phyloP scores from a whole-genome alignment of 371 early-diverging fungal genomes.

The Mucor indicus region DNA sequence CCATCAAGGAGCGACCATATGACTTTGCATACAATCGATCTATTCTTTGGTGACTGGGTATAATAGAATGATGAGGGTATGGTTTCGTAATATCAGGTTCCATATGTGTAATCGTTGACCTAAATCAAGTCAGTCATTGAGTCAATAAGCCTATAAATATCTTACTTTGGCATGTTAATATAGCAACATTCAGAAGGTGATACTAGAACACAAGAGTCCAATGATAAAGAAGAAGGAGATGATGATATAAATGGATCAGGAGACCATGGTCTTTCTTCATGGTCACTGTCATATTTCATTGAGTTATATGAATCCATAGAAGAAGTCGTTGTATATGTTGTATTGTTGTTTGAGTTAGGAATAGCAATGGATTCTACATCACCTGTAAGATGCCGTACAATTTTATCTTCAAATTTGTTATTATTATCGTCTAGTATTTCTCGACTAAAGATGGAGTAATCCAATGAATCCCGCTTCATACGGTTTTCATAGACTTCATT shows the following conservation, averaged over 20 bases:
- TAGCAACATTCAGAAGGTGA: constrained; percentile 28
- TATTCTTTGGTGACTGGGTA: constrained; percentile 7
- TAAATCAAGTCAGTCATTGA: constrained; percentile 4
- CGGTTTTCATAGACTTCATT: constrained; percentile 61
- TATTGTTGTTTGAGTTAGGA: constrained; percentile 19
- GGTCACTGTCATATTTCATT: constrained; percentile 6
- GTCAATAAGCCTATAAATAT: not conserved
- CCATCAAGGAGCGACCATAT: constrained; percentile 67
- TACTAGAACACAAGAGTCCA: constrained; percentile 3
- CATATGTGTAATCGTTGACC: constrained; percentile 45
- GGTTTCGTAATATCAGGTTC: constrained; percentile 42
- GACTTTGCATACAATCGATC: constrained; percentile 59
- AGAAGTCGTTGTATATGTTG: constrained; percentile 1
- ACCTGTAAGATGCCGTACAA: constrained; percentile 41
- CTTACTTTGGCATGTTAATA: constrained; percentile 45
- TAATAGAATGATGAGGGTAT: constrained; percentile 5
- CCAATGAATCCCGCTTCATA: too few relatives aligned
- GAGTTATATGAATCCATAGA: constrained; percentile 19
- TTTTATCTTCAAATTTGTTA: constrained; percentile 38
- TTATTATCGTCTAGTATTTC: constrained; percentile 31
- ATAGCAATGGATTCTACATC: constrained; percentile 48
- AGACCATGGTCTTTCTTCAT: constrained; percentile 17
- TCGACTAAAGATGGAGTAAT: constrained; percentile 32
- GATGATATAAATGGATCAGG: constrained; percentile 16
- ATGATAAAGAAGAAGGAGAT: constrained; percentile 2